Percentiles rank a stretch among this genome's conserved stretches.
Conservation (phyloP, 2,329 filamentous ascomycete genomes). For the Sporothrix pseudoabietina region DNA sequence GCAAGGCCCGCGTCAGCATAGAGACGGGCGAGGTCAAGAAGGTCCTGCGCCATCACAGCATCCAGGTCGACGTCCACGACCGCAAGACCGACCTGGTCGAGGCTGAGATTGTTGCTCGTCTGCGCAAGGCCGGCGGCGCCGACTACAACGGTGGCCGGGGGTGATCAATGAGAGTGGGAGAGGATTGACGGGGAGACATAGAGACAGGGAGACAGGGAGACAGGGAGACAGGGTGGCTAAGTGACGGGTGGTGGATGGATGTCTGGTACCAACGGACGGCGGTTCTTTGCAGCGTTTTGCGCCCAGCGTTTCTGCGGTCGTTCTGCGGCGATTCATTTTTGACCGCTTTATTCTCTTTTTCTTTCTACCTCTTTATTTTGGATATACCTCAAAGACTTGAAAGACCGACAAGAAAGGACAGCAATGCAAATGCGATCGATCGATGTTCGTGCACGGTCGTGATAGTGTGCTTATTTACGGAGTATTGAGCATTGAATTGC, state of each 20-base stretch:
- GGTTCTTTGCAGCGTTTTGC: constrained; percentile 22
- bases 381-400: neutral
- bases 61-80: constrained; percentile 64
- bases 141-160: constrained; percentile 70
- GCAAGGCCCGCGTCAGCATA: constrained; percentile 68
- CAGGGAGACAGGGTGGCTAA: neutral
- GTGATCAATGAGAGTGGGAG: constrained; percentile 36
- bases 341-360: neutral
- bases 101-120: constrained; percentile 60
- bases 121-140: constrained; percentile 68
- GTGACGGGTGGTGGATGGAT: neutral
- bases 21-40: constrained; percentile 67
- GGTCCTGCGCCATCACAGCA: constrained; percentile 64
- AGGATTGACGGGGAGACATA: neutral
- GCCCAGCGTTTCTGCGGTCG: constrained; percentile 5
- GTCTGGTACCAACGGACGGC: neutral
- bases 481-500: neutral
- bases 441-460: neutral
- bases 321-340: neutral
- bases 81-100: constrained; percentile 60
- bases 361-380: neutral
- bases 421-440: constrained; percentile 7
- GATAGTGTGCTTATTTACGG: neutral
- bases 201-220: too few species aligned
- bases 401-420: constrained; percentile 8